phyloP scores from a whole-genome alignment of 2,329 filamentous ascomycete species.

The Aureobasidium uvarum region DNA sequence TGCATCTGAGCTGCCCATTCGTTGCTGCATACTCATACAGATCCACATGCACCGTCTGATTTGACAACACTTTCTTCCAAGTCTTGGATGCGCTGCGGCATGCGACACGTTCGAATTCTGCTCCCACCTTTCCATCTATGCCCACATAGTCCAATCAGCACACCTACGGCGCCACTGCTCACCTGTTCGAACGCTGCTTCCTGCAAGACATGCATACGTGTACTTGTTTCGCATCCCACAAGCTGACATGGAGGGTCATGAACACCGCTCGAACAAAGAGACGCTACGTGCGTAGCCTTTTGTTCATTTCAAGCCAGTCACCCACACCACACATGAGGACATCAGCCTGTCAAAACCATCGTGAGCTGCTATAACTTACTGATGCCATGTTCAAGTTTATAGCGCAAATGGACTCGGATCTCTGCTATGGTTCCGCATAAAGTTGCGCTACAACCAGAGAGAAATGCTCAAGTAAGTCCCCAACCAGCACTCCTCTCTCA shows the following conservation, averaged over 20 bases:
- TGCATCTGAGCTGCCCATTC: neutral
- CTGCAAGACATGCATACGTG: neutral
- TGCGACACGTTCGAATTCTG: neutral
- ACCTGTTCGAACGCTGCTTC: neutral
- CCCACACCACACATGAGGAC: neutral
- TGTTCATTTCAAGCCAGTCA: neutral
- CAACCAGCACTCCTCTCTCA: neutral
- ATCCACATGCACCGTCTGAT: neutral
- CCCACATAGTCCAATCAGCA: neutral
- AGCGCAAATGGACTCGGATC: neutral
- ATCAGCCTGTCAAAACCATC: neutral
- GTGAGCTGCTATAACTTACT: neutral
- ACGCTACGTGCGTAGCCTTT: conserved; percentile 6
- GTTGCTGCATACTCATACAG: neutral
- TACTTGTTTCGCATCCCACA: neutral
- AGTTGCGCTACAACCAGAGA: neutral
- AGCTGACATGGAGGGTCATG: neutral
- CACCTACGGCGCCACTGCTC: neutral
- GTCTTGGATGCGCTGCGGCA: neutral
- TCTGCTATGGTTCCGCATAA: neutral
- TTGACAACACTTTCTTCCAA: neutral
- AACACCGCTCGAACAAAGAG: conserved; percentile 1
- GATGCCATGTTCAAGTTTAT: neutral
- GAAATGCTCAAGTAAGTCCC: neutral
- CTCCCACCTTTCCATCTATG: neutral